These are phyloP conservation scores for Aspergillus udagawae DNA, from an alignment of 2,329 filamentous ascomycete species.

Conservation along the genomic window DNA sequence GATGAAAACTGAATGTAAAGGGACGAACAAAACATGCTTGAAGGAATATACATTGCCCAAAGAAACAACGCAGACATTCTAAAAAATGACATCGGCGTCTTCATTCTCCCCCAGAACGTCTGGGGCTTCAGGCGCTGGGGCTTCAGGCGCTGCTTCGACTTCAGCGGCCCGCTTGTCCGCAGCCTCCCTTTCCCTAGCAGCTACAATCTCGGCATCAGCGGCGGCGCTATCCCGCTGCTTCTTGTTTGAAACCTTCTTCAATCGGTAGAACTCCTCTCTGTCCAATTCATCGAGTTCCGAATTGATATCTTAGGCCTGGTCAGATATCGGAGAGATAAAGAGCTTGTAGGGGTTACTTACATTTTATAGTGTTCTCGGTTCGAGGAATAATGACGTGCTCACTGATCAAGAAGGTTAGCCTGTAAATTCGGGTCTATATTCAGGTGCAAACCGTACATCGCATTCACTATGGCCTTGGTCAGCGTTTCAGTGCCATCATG, in stretches of 20 bases:
- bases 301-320: slow-evolving; percentile 70
- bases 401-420: slow-evolving; percentile 25
- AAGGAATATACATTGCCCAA: slow-evolving; percentile 19
- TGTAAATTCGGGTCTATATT: background rate
- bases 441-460: slow-evolving; percentile 62
- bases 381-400: slow-evolving; percentile 82
- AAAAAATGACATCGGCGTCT: slow-evolving; percentile 86
- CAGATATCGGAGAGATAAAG: background rate
- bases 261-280: slow-evolving; percentile 92
- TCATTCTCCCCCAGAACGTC: slow-evolving; percentile 73
- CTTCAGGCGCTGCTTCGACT: slow-evolving; percentile 39
- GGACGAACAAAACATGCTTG: slow-evolving; percentile 14
- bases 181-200: slow-evolving; percentile 32
- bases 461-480: slow-evolving; percentile 64
- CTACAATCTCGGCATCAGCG: slow-evolving; percentile 70
- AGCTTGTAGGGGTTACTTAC: slow-evolving; percentile 43
- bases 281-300: slow-evolving; percentile 96
- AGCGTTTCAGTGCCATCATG: slow-evolving; percentile 12
- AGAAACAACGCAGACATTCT: slow-evolving; percentile 19
- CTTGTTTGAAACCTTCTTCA: slow-evolving; percentile 91
- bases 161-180: slow-evolving; percentile 54
- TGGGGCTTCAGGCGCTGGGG: slow-evolving; percentile 39
- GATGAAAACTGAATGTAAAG: slow-evolving; percentile 7
- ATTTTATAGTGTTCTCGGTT: slow-evolving; percentile 99
- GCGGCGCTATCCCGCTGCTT: slow-evolving; percentile 73